Conservation (phyloP, 176 grass and related monocot species). For the Hsuehochloa calcarea region DNA sequence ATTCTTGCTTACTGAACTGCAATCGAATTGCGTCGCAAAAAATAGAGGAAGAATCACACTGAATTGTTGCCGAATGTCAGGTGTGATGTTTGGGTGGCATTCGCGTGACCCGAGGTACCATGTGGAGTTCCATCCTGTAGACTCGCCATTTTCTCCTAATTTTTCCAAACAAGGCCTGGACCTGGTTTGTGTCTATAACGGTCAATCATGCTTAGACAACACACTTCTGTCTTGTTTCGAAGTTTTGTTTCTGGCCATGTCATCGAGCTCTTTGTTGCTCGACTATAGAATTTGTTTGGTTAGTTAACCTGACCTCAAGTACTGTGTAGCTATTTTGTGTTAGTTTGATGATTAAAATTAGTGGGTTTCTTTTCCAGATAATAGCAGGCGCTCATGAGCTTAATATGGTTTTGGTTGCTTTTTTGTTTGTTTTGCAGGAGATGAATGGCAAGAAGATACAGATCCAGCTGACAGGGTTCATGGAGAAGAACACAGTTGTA, state of each 20-base stretch:
- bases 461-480: constrained; percentile 94
- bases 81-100: constrained; percentile 41
- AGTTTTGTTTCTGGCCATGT: too few relatives aligned
- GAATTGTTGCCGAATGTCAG: background rate
- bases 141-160: constrained; percentile 37
- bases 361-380: too few relatives aligned
- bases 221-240: background rate
- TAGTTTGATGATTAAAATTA: background rate
- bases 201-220: background rate
- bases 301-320: background rate
- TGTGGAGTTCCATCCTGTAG: constrained; percentile 32
- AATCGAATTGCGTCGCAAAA: background rate
- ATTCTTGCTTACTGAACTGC: background rate
- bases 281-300: background rate
- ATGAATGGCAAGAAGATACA: too few relatives aligned
- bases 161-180: too few relatives aligned
- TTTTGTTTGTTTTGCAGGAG: too few relatives aligned
- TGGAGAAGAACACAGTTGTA: constrained; percentile 98
- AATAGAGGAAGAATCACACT: background rate
- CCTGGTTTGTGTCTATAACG: too few relatives aligned
- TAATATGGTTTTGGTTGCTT: too few relatives aligned
- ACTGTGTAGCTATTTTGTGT: background rate
- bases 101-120: constrained; percentile 37
- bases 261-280: background rate
- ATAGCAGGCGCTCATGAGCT: too few relatives aligned